Percentiles rank a stretch among this genome's conserved stretches.
Conservation (phyloP, 768 basidiomycete genomes). For the Amanita phalloides region DNA sequence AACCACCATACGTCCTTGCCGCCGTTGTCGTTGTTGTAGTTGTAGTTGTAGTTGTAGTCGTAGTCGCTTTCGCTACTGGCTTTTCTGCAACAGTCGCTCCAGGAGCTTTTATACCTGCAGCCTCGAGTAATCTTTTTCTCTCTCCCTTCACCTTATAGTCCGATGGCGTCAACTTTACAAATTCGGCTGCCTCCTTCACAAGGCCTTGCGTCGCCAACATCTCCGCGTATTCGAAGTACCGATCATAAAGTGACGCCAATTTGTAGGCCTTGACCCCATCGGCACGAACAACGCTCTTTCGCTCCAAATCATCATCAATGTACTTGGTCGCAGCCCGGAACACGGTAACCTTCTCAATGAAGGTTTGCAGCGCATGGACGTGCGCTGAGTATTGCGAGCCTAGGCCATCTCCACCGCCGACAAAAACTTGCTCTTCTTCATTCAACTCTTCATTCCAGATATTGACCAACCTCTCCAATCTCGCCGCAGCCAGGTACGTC, state of each 20-base stretch:
- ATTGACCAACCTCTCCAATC: slow-evolving; percentile 75
- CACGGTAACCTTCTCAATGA: slow-evolving; percentile 93
- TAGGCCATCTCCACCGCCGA: slow-evolving; percentile 26
- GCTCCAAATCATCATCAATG: slow-evolving; percentile 57
- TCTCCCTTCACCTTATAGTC: slow-evolving; percentile 54
- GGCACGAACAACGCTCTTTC: slow-evolving; percentile 25
- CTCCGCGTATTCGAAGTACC: slow-evolving; percentile 94
- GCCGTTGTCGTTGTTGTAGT: slow-evolving; percentile 9
- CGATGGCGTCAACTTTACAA: slow-evolving; percentile 67
- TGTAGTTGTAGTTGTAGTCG: slow-evolving; percentile 3
- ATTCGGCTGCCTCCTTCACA: slow-evolving; percentile 68
- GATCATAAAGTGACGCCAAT: slow-evolving; percentile 78
- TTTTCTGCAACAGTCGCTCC: slow-evolving; percentile 6
- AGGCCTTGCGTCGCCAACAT: slow-evolving; percentile 87
- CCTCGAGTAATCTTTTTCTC: slow-evolving; percentile 27
- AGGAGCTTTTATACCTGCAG: slow-evolving; percentile 12
- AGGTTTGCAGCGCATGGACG: slow-evolving; percentile 80
- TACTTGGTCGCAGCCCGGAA: slow-evolving; percentile 85
- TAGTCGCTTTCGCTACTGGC: slow-evolving; percentile 11
- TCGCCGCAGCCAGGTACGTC: slow-evolving; percentile 87
- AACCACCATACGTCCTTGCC: slow-evolving; percentile 12
- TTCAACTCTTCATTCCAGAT: slow-evolving; percentile 88
- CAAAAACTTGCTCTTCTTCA: slow-evolving; percentile 53
- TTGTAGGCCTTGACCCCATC: slow-evolving; percentile 53
- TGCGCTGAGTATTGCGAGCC: slow-evolving; percentile 68